These are phyloP conservation scores for Endocarpon pusillum DNA, from an alignment of 495 filamentous ascomycete genomes.

Conservation along the genomic window DNA sequence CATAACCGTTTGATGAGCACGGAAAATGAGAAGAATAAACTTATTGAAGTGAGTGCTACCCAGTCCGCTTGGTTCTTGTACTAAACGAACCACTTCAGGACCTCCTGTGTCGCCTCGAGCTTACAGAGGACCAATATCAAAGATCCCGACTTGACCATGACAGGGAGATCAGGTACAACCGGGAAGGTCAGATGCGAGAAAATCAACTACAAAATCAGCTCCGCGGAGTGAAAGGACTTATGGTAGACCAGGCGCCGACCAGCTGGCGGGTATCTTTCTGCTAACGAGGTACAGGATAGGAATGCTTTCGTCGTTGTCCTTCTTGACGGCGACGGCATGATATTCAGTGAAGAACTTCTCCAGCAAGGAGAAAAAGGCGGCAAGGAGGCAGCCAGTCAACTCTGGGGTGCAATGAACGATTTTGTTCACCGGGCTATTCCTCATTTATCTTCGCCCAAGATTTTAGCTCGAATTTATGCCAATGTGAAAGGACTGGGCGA, in stretches of 20 bases:
- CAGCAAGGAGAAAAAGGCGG: constrained; percentile 51
- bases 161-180: constrained; percentile 37
- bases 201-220: constrained; percentile 35
- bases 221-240: constrained; percentile 29
- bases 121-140: constrained; percentile 28
- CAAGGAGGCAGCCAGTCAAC: constrained; percentile 45
- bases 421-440: constrained; percentile 29
- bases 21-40: constrained; percentile 34
- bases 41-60: constrained; percentile 29
- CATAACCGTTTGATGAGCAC: constrained; percentile 29
- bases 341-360: constrained; percentile 53
- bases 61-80: constrained; percentile 3
- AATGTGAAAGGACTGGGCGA: constrained; percentile 49
- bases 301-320: constrained; percentile 62
- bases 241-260: constrained; percentile 21
- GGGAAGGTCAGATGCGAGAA: constrained; percentile 34
- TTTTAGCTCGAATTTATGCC: constrained; percentile 51
- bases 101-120: constrained; percentile 29
- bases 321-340: constrained; percentile 62
- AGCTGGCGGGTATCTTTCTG: background rate
- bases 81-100: constrained; percentile 23
- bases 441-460: constrained; percentile 34
- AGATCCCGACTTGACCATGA: constrained; percentile 35
- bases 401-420: constrained; percentile 34
- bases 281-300: constrained; percentile 33